Base-by-base conservation (phyloP, 2,329 filamentous ascomycete species). In the Cryphonectria naterciae region DNA sequence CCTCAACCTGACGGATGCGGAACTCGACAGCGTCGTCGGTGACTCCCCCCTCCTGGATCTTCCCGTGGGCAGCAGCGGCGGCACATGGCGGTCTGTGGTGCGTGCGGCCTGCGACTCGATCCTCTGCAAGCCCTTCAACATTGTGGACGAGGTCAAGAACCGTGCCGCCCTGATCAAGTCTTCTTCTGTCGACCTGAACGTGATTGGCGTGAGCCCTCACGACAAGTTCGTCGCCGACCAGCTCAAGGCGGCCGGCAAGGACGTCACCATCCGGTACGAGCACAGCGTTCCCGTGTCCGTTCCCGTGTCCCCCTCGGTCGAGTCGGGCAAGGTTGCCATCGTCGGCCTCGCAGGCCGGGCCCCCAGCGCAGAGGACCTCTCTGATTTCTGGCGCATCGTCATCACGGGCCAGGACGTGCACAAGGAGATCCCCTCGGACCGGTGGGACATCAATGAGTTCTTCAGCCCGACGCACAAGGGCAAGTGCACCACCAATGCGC, bases 261-360 rank as follows among this genome's bases (percentile, higher is more conserved):
- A 65, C n/a, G 68, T 70, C 25, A 67, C 68, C 17, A 15, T 56
- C 41, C 41, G 54, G 35, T 70, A 70, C 63, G 68, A 70, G 56
- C 68, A 70, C 64, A 35, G 62, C n/a, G 41, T 49, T 13, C 63
- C 63, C 11, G 4, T 62, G 43, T 28, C 68, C 11, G 39, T 66
- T 2, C 63, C 68, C 19, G 62, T 25, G 17, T 70, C 68, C 4
- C 63, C 64, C 35, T 65, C 68, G 1, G 32, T 49, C 8, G 63
- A 65, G 25, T 69, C 49, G 10, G 70, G 65, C 22, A 69, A 69
- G n/a, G 80, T 83, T 64, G 82, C 81, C n/a, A 77, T 83, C 37
- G 74, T 83, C 46, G 81, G 81, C 54, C 79, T 75, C 67, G 79
- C 76, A 0, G 81, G 80, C 72, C 77, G 78, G 8, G 77, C 81